Conservation (phyloP, 2,329 filamentous ascomycete genomes). For the Cladosporium colombiae region DNA sequence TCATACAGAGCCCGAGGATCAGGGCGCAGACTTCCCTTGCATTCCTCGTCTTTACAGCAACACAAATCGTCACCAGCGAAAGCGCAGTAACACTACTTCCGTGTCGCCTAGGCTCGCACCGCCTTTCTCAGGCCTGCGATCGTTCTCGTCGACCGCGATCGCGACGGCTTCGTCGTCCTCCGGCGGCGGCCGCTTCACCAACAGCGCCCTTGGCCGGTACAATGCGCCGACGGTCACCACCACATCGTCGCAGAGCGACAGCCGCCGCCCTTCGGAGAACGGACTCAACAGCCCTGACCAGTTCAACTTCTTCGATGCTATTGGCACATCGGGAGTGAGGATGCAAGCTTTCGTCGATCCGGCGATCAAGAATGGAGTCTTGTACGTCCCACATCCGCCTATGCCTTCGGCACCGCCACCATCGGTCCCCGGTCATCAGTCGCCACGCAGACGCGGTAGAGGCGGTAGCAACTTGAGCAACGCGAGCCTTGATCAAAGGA, state of each 20-base stretch:
- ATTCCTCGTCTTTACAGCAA: slow-evolving; percentile 70
- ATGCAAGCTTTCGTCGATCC: slow-evolving; percentile 94
- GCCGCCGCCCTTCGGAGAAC: slow-evolving; percentile 29
- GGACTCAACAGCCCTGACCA: slow-evolving; percentile 27
- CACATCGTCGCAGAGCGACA: slow-evolving; percentile 31
- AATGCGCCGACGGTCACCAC: slow-evolving; percentile 21
- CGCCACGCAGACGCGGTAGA: slow-evolving; percentile 23
- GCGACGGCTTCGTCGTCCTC: slow-evolving; percentile 42
- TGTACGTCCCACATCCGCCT: slow-evolving; percentile 35
- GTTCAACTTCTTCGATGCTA: slow-evolving; percentile 75
- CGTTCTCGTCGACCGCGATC: slow-evolving; percentile 62
- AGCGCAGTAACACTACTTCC: slow-evolving; percentile 74
- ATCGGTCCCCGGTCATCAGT: not conserved
- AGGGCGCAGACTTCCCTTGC: slow-evolving; percentile 69
- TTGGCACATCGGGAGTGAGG: slow-evolving; percentile 72
- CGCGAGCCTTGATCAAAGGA: slow-evolving; percentile 33
- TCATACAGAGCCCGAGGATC: slow-evolving; percentile 43
- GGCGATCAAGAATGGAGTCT: slow-evolving; percentile 33
- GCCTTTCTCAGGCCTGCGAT: slow-evolving; percentile 66
- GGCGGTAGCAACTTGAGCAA: slow-evolving; percentile 34
- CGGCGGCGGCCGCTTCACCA: slow-evolving; percentile 25
- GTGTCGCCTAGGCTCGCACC: slow-evolving; percentile 68
- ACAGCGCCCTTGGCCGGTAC: slow-evolving; percentile 19
- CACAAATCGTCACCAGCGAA: slow-evolving; percentile 67
- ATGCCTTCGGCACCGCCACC: slow-evolving; percentile 21